These are phyloP conservation scores for Ampelomyces quisqualis DNA, from an alignment of 2,329 filamentous ascomycete genomes.

Conservation along the genomic window DNA sequence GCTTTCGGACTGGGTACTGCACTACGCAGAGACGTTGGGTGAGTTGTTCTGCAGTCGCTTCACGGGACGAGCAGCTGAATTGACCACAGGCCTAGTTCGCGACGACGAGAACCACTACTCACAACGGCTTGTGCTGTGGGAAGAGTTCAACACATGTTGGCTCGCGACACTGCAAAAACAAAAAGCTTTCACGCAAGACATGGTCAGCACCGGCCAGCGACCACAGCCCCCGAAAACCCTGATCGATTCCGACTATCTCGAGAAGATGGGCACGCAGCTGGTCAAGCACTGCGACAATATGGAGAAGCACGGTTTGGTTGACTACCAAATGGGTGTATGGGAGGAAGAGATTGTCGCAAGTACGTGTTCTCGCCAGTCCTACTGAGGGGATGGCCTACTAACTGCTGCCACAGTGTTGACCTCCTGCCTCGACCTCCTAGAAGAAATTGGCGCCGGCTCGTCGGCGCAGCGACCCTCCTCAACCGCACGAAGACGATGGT, in stretches of 20 bases:
- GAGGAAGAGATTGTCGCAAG: conserved; percentile 86
- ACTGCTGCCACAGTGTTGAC: conserved; percentile 49
- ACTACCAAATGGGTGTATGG: conserved; percentile 96
- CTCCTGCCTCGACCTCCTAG: conserved; percentile 57
- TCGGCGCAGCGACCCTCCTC: conserved; percentile 35
- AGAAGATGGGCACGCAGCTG: conserved; percentile 79
- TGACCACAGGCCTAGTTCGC: conserved; percentile 70
- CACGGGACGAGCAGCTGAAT: conserved; percentile 44
- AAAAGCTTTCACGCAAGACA: conserved; percentile 66
- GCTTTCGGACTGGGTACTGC: conserved; percentile 66
- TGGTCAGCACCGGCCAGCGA: conserved; percentile 60
- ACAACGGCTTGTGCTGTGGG: conserved; percentile 83
- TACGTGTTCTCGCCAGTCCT: conserved; percentile 60
- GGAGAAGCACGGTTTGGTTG: conserved; percentile 89
- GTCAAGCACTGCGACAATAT: conserved; percentile 80
- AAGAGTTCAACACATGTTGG: conserved; percentile 93
- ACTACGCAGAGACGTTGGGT: conserved; percentile 67
- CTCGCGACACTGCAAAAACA: conserved; percentile 79
- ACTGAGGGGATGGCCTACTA: conserved; percentile 9
- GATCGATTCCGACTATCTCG: conserved; percentile 67
- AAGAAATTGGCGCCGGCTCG: conserved; percentile 42
- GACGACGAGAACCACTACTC: conserved; percentile 76
- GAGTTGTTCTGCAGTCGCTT: conserved; percentile 42
- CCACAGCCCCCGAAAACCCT: conserved; percentile 62
- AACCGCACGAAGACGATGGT: conserved; percentile 40